Evolutionary conservation across 2,329 filamentous ascomycete genomes (phyloP).

Genomic region (Hypomyces perniciosus): DNA sequence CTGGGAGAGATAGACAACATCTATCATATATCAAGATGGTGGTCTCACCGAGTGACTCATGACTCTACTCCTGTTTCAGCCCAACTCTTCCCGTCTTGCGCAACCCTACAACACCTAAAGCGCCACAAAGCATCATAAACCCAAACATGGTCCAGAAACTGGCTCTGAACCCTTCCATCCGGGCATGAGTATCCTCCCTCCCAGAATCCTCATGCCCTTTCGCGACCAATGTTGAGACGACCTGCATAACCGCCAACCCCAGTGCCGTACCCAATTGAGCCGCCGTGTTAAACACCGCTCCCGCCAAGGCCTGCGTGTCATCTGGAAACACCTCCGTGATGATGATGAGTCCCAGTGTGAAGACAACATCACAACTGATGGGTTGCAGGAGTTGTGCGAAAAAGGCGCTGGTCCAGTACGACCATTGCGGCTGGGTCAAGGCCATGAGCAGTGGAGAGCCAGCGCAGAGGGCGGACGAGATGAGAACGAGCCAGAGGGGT

Average conservation of each 20-base stretch:
- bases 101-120: no score
- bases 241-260: conserved; percentile 41
- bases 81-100: background rate
- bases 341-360: conserved; percentile 50
- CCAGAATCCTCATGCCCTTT: conserved; percentile 21
- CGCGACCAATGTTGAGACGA: conserved; percentile 36
- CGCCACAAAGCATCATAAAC: conserved; percentile 25
- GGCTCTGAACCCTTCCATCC: conserved; percentile 44
- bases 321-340: conserved; percentile 49
- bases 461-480: conserved; percentile 37
- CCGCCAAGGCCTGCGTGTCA: conserved; percentile 53
- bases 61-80: background rate
- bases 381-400: conserved; percentile 37
- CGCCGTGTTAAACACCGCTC: conserved; percentile 56
- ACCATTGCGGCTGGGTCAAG: conserved; percentile 39
- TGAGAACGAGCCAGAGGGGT: conserved; percentile 33
- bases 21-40: background rate
- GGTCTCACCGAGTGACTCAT: background rate
- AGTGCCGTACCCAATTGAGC: conserved; percentile 50
- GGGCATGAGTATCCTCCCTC: conserved; percentile 22
- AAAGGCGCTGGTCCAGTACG: conserved; percentile 47
- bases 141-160: conserved; percentile 47
- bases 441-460: conserved; percentile 50
- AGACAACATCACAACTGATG: conserved; percentile 42
- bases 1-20: background rate